A percentile compares a stretch with the other conserved stretches of the same genome.
Evolutionary conservation across 441 rosid genomes (phyloP).

Genomic region (Pelargonium citronellum): DNA sequence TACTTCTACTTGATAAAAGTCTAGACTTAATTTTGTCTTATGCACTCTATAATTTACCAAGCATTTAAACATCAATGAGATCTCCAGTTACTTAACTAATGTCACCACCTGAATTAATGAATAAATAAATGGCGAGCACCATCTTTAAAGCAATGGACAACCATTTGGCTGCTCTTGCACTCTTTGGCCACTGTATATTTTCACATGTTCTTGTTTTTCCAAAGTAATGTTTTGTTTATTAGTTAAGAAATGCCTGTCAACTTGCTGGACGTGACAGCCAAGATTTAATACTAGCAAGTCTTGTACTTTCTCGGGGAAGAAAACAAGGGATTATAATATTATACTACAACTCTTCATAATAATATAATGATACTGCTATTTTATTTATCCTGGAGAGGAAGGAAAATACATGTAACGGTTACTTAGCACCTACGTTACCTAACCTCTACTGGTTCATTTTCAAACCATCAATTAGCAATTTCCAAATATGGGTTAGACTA

Average conservation of each 20-base stretch:
- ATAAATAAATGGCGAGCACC: not conserved
- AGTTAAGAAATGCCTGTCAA: not conserved
- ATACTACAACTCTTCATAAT: not conserved
- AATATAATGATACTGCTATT: not conserved
- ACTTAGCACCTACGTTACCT: not conserved
- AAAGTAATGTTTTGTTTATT: not conserved
- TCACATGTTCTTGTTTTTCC: conserved; percentile 10
- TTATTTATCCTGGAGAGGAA: not conserved
- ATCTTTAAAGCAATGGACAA: conserved; percentile 2
- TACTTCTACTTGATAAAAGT: no score
- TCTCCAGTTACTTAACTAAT: not conserved
- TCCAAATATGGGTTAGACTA: no score
- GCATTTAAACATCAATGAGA: not conserved
- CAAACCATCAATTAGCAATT: not conserved
- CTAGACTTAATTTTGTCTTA: no score
- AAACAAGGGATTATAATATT: not conserved
- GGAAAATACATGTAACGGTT: not conserved
- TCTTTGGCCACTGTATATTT: not conserved
- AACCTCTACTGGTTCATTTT: not conserved
- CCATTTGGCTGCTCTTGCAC: conserved; percentile 2
- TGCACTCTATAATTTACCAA: no score
- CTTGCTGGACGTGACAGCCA: conserved; percentile 26
- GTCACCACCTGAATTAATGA: not conserved
- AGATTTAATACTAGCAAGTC: not conserved
- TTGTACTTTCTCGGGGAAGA: not conserved